phyloP scores from a whole-genome alignment of 805 yeast genomes.

The Metschnikowia cerradonensis region DNA sequence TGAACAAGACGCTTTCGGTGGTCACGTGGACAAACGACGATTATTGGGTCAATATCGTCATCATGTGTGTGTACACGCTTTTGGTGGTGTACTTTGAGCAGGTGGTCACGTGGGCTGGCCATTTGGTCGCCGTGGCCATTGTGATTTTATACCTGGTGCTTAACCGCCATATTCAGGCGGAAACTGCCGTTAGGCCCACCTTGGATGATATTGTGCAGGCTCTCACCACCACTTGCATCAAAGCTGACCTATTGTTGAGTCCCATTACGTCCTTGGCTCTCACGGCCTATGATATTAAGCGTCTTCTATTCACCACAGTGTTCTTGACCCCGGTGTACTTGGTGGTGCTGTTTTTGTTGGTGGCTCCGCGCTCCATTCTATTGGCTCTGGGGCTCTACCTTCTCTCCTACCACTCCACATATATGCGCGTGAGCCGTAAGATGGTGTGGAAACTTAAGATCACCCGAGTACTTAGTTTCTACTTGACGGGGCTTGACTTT shows the following conservation, averaged over 20 bases:
- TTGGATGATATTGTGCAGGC: conserved; percentile 81
- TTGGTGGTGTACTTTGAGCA: conserved; percentile 72
- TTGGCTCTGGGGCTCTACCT: conserved; percentile 55
- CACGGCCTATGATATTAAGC: conserved; percentile 71
- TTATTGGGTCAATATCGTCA: conserved; percentile 65
- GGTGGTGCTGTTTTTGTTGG: conserved; percentile 57
- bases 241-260: conserved; percentile 70
- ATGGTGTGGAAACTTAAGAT: conserved; percentile 79
- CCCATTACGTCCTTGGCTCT: conserved; percentile 78
- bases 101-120: conserved; percentile 80
- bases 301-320: conserved; percentile 78
- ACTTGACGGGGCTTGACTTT: conserved; percentile 83
- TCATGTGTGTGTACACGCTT: conserved; percentile 52
- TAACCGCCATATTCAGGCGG: conserved; percentile 52
- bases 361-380: conserved; percentile 67
- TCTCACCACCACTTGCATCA: conserved; percentile 67
- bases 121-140: conserved; percentile 60
- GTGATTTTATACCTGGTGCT: conserved; percentile 58
- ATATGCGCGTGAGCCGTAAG: conserved; percentile 77
- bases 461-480: conserved; percentile 69
- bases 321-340: conserved; percentile 84
- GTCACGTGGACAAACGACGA: conserved; percentile 92
- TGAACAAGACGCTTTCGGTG: conserved; percentile 65
- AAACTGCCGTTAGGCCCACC: conserved; percentile 67
- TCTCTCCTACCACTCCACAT: conserved; percentile 81